Percentiles rank a stretch among this genome's conserved stretches.
Evolutionary conservation across 495 filamentous ascomycete genomes (phyloP).

Genomic region (Neurospora hispaniola): DNA sequence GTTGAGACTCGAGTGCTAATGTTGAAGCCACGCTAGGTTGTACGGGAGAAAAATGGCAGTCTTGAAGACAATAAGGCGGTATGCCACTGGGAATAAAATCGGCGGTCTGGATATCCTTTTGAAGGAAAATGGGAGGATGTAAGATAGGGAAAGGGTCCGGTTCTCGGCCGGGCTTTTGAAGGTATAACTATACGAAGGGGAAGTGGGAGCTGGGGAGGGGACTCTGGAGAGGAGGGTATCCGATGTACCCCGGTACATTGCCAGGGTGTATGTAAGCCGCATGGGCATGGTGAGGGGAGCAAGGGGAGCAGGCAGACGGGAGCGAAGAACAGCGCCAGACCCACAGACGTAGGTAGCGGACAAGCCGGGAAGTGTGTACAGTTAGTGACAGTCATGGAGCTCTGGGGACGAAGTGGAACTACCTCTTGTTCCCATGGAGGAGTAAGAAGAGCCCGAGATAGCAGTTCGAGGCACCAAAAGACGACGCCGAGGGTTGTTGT

Average conservation of each 20-base stretch:
- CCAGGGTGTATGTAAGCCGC: background rate
- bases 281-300: background rate
- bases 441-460: background rate
- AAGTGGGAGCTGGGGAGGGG: background rate
- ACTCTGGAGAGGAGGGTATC: background rate
- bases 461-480: background rate
- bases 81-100: constrained; percentile 40
- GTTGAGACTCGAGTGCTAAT: constrained; percentile 66
- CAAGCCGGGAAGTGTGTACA: background rate
- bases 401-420: background rate
- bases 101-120: background rate
- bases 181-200: background rate
- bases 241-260: background rate
- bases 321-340: background rate
- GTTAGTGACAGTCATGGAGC: background rate
- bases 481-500: background rate
- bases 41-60: constrained; percentile 89
- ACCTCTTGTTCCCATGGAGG: background rate
- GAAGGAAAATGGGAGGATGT: constrained; percentile 1
- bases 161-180: background rate
- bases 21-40: constrained; percentile 69
- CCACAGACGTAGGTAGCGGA: background rate
- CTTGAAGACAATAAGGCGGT: constrained; percentile 74
- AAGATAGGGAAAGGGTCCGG: constrained; percentile 3
- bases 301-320: background rate